Percentiles rank a stretch among this genome's conserved stretches.
These are phyloP conservation scores for Fusarium sp. DNA, from an alignment of 2,329 filamentous ascomycete genomes.

Conservation along the genomic window DNA sequence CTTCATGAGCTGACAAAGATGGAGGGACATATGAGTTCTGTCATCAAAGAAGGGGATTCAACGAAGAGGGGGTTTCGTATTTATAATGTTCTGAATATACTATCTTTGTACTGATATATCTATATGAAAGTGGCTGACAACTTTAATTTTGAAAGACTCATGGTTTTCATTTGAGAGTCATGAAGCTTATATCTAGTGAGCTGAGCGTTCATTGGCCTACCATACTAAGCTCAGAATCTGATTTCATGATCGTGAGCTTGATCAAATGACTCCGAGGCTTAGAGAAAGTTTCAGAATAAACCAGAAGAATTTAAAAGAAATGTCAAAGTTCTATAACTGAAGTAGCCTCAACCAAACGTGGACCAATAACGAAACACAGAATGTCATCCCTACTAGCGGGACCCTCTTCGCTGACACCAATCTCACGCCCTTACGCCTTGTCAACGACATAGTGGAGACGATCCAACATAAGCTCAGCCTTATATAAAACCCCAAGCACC, in stretches of 20 bases:
- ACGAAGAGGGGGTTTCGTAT: too few relatives aligned
- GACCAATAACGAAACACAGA: background rate
- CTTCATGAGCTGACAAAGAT: background rate
- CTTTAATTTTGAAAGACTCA: background rate
- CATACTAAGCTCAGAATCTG: rapidly evolving
- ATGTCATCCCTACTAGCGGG: background rate
- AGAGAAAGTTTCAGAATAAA: too few relatives aligned
- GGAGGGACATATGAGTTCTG: too few relatives aligned
- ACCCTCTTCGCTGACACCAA: background rate
- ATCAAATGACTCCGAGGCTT: too few relatives aligned
- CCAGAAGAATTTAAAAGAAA: background rate
- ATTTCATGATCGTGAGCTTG: rapidly evolving
- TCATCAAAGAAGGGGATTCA: too few relatives aligned
- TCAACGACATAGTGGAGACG: conserved; percentile 6
- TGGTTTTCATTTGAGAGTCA: rapidly evolving
- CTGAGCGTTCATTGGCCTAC: rapidly evolving
- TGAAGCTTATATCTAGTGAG: rapidly evolving
- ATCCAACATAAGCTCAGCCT: background rate
- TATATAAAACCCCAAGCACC: background rate
- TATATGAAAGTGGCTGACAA: too few relatives aligned
- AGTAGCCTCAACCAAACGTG: rapidly evolving
- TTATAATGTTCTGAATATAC: too few relatives aligned
- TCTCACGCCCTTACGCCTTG: conserved; percentile 27
- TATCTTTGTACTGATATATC: background rate
- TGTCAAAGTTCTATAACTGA: background rate